Base-by-base conservation (phyloP, 2,329 filamentous ascomycete genomes). In the Samsoniella hepiali region DNA sequence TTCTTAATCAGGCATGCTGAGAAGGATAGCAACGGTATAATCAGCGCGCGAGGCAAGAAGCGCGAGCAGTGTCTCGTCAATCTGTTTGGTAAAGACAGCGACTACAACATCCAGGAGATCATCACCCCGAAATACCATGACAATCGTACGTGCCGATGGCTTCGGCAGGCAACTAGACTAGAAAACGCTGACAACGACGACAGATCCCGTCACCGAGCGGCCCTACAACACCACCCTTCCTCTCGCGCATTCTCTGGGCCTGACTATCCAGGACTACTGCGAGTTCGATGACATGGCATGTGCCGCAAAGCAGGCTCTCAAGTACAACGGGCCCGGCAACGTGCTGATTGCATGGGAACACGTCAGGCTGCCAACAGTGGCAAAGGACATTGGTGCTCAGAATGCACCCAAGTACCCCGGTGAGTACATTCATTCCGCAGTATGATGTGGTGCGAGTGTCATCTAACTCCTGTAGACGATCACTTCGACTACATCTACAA, bases 221-320 rank as follows among this genome's bases (percentile, higher is more conserved):
- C 55, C 55, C 13, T 58, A 44, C 55, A 58, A 58, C 29, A 58
- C 55, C 8, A 58, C 40, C 6, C 29, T 42, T 8, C 40, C 55
- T 34, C 55, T 58, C 11, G 55, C 55, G 34, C 17, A 58, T 5
- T 58, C 55, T 9, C 38, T 58, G 3, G 40, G 55, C 40, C 44
- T 47, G 36, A 58, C 36, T 5, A 58, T 58, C n/a, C 36, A 58
- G 7, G n/a, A 49, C 57, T 29, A 31, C 3, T 51, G 47, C 31
- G 57, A 47, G 44, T 59, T 63, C 45, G 62, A 65, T 61, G 67
- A 68, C 56, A 65, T 65, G 34, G 65, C 65, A 29, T 49, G 47
- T 54, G 50, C 42, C 17, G 56, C 15, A 45, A 58, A 17, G 45
- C 27, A 11, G 47, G 65, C 42, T 9, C 5, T 13, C 13, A 15